Conservation (phyloP, 148 eudicot species). For the Cornus florida region DNA sequence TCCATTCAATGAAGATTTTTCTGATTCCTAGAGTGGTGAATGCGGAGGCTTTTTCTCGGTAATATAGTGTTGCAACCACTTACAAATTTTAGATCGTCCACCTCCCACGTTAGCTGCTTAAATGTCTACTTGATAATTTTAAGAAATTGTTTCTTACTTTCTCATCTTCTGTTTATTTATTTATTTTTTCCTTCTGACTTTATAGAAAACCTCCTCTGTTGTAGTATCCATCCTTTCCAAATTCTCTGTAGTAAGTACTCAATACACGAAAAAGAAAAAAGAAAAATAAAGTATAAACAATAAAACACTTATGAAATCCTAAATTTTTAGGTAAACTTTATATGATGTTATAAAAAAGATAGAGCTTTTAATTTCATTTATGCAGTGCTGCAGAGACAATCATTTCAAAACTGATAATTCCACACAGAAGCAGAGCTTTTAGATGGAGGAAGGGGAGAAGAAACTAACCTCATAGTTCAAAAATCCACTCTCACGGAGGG, state of each 20-base stretch:
- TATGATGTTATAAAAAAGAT: too few relatives aligned
- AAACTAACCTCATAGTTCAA: slow-evolving; percentile 79
- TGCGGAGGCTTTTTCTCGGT: background rate
- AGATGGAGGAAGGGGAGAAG: background rate
- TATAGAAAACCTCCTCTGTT: background rate
- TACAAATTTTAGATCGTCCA: too few relatives aligned
- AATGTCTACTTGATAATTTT: too few relatives aligned
- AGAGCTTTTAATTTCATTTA: background rate
- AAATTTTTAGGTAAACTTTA: too few relatives aligned
- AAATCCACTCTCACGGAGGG: slow-evolving; percentile 84
- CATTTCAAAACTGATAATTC: background rate
- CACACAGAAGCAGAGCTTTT: background rate
- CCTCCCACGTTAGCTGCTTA: background rate
- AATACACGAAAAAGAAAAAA: background rate
- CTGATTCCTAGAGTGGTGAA: background rate
- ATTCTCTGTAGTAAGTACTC: background rate
- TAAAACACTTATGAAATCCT: too few relatives aligned
- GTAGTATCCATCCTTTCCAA: background rate
- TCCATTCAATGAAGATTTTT: background rate
- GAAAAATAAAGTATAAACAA: background rate
- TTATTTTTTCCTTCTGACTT: background rate
- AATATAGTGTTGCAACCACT: background rate
- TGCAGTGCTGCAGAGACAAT: background rate
- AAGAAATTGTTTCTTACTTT: background rate
- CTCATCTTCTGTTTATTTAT: background rate